These are phyloP conservation scores for Myrmaecium sp. DNA, from an alignment of 2,329 filamentous ascomycete genomes.

Conservation along the genomic window DNA sequence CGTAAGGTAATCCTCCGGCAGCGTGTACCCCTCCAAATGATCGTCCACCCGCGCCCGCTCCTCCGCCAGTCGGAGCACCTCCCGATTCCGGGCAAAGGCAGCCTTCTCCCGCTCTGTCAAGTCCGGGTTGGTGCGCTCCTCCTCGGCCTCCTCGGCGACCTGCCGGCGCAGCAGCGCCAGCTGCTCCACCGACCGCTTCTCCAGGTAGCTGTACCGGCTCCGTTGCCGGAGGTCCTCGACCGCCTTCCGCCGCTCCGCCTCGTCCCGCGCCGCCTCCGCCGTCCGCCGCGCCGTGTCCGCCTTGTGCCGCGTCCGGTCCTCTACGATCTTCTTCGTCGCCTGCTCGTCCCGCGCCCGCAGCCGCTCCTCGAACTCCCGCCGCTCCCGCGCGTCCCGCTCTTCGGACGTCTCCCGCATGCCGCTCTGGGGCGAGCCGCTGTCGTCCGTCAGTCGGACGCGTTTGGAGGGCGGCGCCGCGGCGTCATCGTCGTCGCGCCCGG, in stretches of 20 bases:
- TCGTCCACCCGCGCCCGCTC: conserved; percentile 80
- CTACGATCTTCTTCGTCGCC: conserved; percentile 50
- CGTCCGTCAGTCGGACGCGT: conserved; percentile 39
- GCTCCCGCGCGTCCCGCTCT: conserved; percentile 52
- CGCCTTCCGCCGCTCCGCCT: conserved; percentile 51
- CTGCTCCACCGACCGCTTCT: conserved; percentile 77
- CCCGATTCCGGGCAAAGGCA: conserved; percentile 77
- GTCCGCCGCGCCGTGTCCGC: conserved; percentile 41
- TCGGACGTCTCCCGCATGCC: conserved; percentile 17
- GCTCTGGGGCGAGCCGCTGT: conserved; percentile 6
- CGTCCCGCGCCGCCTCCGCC: conserved; percentile 40
- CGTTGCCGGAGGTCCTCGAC: conserved; percentile 66
- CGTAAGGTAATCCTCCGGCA: conserved; percentile 91
- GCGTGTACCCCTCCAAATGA: conserved; percentile 74
- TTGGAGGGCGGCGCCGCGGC: too few relatives aligned
- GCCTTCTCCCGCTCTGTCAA: conserved; percentile 66
- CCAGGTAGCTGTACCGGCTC: conserved; percentile 81
- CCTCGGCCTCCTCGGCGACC: conserved; percentile 66
- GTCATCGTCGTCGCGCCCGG: too few relatives aligned
- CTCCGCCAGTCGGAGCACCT: conserved; percentile 61
- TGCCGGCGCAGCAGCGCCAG: conserved; percentile 76
- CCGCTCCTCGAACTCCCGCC: conserved; percentile 64
- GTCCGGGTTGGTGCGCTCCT: conserved; percentile 60
- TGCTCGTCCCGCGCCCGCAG: conserved; percentile 55
- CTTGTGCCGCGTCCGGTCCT: conserved; percentile 37